Evolutionary conservation across 2,329 filamentous ascomycete genomes (phyloP), one percentile per base, ranked within the genome.

Genomic region (Harringtonia lauricola): DNA sequence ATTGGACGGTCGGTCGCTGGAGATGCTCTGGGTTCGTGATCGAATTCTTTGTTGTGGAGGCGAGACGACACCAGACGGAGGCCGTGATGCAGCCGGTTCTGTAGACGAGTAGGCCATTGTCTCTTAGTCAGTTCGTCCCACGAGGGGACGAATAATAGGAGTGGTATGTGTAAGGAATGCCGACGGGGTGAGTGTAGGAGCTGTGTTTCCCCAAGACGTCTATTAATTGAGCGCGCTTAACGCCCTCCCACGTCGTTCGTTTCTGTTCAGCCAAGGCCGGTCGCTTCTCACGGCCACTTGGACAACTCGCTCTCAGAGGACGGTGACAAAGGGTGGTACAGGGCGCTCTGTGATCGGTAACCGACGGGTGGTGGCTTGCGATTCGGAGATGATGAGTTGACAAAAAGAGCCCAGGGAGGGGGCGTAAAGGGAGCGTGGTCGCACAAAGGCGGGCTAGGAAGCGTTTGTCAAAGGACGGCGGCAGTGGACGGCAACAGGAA

Each of bases 1-100:
- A 49, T 72, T 66, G 7, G 82, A 85, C 21, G 80, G 76, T 47
- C 76, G 67, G 60, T 86, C 83, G 66, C 82, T 86, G 48, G 79
- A 85, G 50, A 83, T 71, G 61, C 81, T 86, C 51, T 74, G 73
- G 14, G 72, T 70, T 54, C 74, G 66, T 30, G 74, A 75, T 38
- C 58, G 46, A 40, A 53, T 51, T 44, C 50, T 56, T 35, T 52
- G 54, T 12, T 49, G n/a, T n/a, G n/a, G 50, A 36, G 55, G 53
- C 38, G 56, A 58, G 40, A 42, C 47, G 29, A 55, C 46, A 45
- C 52, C 51, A 44, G 57, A 55, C 10, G 51, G 30, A 28, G 49
- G 41, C 29, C 48, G 51, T n/a, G 49, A 44, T 14, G 35, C 21
- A 28, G 39, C 46, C 12, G 45, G 22, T n/a, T 52, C 49, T 8